Conservation (phyloP, 2,329 filamentous ascomycete genomes). For the Venturia effusa region DNA sequence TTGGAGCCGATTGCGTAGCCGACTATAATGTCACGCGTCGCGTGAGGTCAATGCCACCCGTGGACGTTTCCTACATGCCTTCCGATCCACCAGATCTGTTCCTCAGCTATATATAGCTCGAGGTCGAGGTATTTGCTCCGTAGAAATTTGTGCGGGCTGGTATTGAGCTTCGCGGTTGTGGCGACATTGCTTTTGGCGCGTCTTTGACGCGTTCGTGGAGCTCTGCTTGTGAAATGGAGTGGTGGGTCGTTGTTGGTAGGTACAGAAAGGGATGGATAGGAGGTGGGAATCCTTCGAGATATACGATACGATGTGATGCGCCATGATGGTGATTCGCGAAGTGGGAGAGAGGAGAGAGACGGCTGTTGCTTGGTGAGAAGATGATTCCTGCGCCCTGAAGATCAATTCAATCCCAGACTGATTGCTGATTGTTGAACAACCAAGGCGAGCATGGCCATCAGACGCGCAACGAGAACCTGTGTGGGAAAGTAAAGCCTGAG, state of each 20-base stretch:
- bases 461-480: too few species aligned
- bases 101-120: too few species aligned
- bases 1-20: too few species aligned
- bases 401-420: not conserved
- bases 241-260: constrained; percentile 23
- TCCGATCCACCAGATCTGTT: too few species aligned
- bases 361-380: not conserved
- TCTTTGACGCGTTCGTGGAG: constrained; percentile 27
- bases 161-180: not conserved
- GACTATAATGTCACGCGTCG: too few species aligned
- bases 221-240: constrained; percentile 21
- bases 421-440: too few species aligned
- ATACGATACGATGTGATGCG: constrained; percentile 32
- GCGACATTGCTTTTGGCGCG: constrained; percentile 35
- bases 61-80: too few species aligned
- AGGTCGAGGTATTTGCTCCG: constrained; percentile 41
- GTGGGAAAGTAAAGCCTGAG: too few species aligned
- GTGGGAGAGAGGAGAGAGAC: not conserved
- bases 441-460: too few species aligned
- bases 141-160: constrained; percentile 23
- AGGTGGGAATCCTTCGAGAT: constrained; percentile 24
- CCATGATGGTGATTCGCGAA: constrained; percentile 1
- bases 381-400: not conserved
- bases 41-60: too few species aligned
- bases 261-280: constrained; percentile 26